A percentile compares a stretch with the other conserved stretches of the same genome.
These are phyloP conservation scores for Paradendryphiella salina DNA, from an alignment of 2,329 filamentous ascomycete genomes.

Conservation along the genomic window DNA sequence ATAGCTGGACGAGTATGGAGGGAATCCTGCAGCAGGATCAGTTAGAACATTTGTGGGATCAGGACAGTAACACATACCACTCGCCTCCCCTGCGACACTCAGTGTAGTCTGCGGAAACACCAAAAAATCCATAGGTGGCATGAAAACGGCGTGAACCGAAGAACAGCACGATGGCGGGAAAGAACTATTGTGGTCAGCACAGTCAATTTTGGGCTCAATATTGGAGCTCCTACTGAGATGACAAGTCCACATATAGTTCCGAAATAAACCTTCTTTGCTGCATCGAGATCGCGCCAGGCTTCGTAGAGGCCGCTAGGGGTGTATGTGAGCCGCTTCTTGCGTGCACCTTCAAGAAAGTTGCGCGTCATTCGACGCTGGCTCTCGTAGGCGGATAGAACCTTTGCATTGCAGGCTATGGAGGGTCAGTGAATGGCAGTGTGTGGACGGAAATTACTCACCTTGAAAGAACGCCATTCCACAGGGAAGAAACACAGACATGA, in stretches of 20 bases:
- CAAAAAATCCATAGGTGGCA: constrained; percentile 57
- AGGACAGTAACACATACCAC: constrained; percentile 54
- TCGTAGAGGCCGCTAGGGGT: constrained; percentile 36
- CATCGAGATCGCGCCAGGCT: constrained; percentile 39
- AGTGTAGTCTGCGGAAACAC: constrained; percentile 52
- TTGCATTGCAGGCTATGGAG: constrained; percentile 40
- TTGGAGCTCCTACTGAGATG: constrained; percentile 33
- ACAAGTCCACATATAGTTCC: constrained; percentile 37
- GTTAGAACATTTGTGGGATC: background rate
- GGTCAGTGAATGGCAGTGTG: background rate
- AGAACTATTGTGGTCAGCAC: constrained; percentile 51
- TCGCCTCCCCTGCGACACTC: constrained; percentile 62
- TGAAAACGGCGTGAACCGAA: constrained; percentile 69
- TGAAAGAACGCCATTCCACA: constrained; percentile 48
- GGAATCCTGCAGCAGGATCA: constrained; percentile 36
- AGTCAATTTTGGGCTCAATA: background rate
- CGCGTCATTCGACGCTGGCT: constrained; percentile 40
- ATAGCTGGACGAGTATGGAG: constrained; percentile 44
- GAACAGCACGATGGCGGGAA: constrained; percentile 63
- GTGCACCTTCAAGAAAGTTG: constrained; percentile 42
- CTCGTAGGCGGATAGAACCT: constrained; percentile 43
- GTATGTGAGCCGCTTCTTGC: constrained; percentile 39
- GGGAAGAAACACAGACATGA: constrained; percentile 46
- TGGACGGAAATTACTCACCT: constrained; percentile 21
- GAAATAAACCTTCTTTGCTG: constrained; percentile 41